These are phyloP conservation scores for Chaetomium globosum DNA, from an alignment of 2,329 filamentous ascomycete genomes.

Conservation along the genomic window DNA sequence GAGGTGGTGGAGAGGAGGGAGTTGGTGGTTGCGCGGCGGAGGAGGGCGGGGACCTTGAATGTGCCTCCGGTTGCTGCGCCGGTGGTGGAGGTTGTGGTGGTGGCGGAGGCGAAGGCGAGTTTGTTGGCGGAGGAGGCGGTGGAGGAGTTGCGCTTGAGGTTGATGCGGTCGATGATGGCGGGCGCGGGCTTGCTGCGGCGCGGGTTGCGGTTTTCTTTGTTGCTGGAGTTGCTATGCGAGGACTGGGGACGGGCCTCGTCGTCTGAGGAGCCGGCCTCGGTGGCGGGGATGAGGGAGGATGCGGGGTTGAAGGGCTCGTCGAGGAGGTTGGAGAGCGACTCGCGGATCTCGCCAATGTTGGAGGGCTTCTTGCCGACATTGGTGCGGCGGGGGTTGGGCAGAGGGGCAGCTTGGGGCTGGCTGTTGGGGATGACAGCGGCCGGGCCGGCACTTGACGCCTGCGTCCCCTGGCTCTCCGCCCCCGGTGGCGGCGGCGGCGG, in stretches of 20 bases:
- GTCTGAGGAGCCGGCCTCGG: constrained; percentile 55
- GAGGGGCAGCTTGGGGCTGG: constrained; percentile 50
- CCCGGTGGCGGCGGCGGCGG: constrained; percentile 47
- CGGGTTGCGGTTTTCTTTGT: constrained; percentile 57
- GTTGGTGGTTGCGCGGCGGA: constrained; percentile 74
- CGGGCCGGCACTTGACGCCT: constrained; percentile 41
- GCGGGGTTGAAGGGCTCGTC: constrained; percentile 62
- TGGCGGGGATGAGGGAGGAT: constrained; percentile 53
- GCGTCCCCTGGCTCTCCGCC: constrained; percentile 44
- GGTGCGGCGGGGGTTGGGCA: constrained; percentile 57
- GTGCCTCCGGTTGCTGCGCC: constrained; percentile 39
- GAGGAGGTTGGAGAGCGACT: constrained; percentile 80
- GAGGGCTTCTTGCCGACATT: constrained; percentile 67
- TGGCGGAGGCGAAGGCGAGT: constrained; percentile 38
- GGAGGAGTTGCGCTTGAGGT: constrained; percentile 60
- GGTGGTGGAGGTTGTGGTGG: constrained; percentile 43
- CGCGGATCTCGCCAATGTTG: constrained; percentile 76
- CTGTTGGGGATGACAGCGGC: constrained; percentile 50
- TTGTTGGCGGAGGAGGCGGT: constrained; percentile 38
- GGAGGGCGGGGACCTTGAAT: constrained; percentile 71
- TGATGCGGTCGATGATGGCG: constrained; percentile 75
- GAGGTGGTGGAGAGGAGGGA: constrained; percentile 48
- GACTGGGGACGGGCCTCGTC: constrained; percentile 47
- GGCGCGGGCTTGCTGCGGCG: constrained; percentile 44
- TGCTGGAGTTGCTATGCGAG: constrained; percentile 35